phyloP scores from a whole-genome alignment of 2,329 filamentous ascomycete species.

The Neophaeococcomyces mojaviensis region DNA sequence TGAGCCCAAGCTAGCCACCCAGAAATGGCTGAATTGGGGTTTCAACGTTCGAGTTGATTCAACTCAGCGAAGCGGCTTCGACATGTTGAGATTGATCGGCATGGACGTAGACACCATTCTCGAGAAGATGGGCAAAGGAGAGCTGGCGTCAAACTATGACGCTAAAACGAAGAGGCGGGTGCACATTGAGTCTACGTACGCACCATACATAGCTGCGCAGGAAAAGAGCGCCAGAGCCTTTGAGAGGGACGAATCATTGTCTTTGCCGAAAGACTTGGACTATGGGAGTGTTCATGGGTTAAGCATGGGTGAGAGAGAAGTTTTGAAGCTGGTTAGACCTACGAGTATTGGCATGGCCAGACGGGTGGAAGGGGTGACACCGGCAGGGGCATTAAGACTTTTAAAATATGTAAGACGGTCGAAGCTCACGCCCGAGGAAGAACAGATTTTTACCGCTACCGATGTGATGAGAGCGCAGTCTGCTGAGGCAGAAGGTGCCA shows the following conservation, averaged over 20 bases:
- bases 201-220: slow-evolving; percentile 75
- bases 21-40: slow-evolving; percentile 62
- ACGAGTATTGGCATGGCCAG: slow-evolving; percentile 84
- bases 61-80: slow-evolving; percentile 63
- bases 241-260: slow-evolving; percentile 66
- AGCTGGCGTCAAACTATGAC: slow-evolving; percentile 39
- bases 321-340: slow-evolving; percentile 63
- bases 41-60: slow-evolving; percentile 63
- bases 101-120: slow-evolving; percentile 42
- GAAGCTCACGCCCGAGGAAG: neutral
- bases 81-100: slow-evolving; percentile 64
- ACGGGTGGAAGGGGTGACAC: slow-evolving; percentile 67
- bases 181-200: slow-evolving; percentile 75
- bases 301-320: slow-evolving; percentile 68
- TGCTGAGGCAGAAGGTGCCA: slow-evolving; percentile 8
- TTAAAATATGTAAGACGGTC: slow-evolving; percentile 34
- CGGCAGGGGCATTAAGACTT: slow-evolving; percentile 37
- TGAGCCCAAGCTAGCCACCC: slow-evolving; percentile 50
- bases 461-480: slow-evolving; percentile 8
- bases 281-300: slow-evolving; percentile 68
- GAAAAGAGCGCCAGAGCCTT: slow-evolving; percentile 58
- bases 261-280: slow-evolving; percentile 65
- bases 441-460: neutral
- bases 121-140: slow-evolving; percentile 1
- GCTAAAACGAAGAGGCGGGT: slow-evolving; percentile 60